phyloP scores from a whole-genome alignment of 2,329 filamentous ascomycete genomes.

The Pestalotiopsis sp. region DNA sequence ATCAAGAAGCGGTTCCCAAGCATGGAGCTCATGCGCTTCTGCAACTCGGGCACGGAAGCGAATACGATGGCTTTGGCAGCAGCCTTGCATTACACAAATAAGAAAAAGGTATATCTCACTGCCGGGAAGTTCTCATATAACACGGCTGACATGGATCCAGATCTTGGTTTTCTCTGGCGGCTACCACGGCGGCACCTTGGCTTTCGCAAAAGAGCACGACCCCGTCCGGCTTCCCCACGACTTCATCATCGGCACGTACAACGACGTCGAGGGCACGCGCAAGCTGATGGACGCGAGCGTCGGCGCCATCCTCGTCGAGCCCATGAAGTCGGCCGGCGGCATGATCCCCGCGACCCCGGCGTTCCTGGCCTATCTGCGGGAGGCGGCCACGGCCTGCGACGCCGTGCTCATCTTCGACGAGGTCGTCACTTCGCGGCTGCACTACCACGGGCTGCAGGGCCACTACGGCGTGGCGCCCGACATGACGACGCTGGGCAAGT shows the following conservation, averaged over 20 bases:
- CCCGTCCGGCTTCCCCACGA: constrained; percentile 55
- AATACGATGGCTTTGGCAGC: constrained; percentile 58
- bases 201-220: constrained; percentile 41
- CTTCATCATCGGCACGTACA: constrained; percentile 64
- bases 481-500: constrained; percentile 68
- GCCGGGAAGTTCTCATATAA: too few species aligned
- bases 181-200: constrained; percentile 59
- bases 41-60: constrained; percentile 69
- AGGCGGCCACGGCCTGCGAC: constrained; percentile 45
- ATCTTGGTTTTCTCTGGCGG: constrained; percentile 52
- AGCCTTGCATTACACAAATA: not conserved
- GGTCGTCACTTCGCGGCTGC: constrained; percentile 68
- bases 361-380: constrained; percentile 56
- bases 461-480: constrained; percentile 54
- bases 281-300: constrained; percentile 46
- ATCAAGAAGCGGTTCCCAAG: constrained; percentile 54
- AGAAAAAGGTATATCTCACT: not conserved
- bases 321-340: constrained; percentile 66
- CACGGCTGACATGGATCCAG: constrained; percentile 36
- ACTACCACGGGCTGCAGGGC: constrained; percentile 50
- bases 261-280: constrained; percentile 53
- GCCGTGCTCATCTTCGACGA: constrained; percentile 71
- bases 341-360: constrained; percentile 50
- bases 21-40: constrained; percentile 61
- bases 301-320: constrained; percentile 67